phyloP scores from a whole-genome alignment of 2,329 filamentous ascomycete genomes.

The Pseudocercospora musae region DNA sequence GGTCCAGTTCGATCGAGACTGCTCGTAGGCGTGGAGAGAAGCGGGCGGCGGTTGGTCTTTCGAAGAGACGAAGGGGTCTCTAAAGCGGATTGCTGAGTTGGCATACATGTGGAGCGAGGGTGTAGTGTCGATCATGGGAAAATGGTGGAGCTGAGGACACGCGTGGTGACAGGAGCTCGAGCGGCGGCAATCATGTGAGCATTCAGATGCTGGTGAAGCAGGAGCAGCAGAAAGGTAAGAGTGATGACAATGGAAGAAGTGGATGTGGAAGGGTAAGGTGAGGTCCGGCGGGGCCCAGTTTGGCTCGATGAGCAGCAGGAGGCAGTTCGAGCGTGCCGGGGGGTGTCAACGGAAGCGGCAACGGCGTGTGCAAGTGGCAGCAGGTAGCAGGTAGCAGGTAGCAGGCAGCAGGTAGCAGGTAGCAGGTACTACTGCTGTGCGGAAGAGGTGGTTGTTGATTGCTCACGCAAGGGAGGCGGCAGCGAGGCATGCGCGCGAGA shows the following conservation, averaged over 20 bases:
- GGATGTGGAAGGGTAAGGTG: conserved; percentile 23
- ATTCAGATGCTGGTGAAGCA: conserved; percentile 13
- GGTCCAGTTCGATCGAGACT: conserved; percentile 17
- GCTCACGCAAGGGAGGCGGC: conserved; percentile 33
- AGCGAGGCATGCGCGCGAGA: conserved; percentile 27
- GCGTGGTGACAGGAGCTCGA: conserved; percentile 5
- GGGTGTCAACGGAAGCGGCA: conserved; percentile 15
- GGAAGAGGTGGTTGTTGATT: conserved; percentile 8
- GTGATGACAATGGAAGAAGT: conserved; percentile 1
- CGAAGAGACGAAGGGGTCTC: conserved; percentile 34
- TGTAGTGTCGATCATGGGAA: conserved; percentile 27
- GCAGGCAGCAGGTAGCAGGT: too few species aligned
- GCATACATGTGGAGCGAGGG: conserved; percentile 34
- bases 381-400: neutral
- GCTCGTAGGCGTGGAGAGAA: conserved; percentile 15
- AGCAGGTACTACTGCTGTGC: neutral
- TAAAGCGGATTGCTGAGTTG: conserved; percentile 33
- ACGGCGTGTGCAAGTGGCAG: conserved; percentile 10
- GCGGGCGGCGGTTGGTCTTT: conserved; percentile 23
- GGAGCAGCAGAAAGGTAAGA: conserved; percentile 5
- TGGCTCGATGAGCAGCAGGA: conserved; percentile 52
- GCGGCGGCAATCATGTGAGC: conserved; percentile 18
- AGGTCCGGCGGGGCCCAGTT: conserved; percentile 41
- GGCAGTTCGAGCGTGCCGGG: conserved; percentile 27
- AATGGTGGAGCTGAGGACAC: conserved; percentile 9